Base-by-base conservation (phyloP, 208 protist species). In the Leishmania arabica region DNA sequence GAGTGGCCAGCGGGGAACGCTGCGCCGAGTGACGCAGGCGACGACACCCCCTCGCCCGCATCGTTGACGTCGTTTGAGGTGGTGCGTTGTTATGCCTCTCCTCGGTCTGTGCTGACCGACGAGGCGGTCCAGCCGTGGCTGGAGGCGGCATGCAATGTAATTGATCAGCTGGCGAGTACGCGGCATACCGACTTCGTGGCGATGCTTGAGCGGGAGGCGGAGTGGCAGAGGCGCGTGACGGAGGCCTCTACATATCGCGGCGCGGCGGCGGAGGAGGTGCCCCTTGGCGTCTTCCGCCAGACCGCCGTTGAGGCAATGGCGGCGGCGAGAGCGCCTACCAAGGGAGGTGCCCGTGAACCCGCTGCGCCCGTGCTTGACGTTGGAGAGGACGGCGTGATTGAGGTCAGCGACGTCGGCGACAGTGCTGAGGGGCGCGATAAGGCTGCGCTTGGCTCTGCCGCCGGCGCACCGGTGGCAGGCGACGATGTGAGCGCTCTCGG, bases 161-260 rank as follows among this genome's bases (percentile, higher is more conserved):
- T 86, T 37, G 82, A 86, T 53, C 64, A 64, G 37, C 53, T 86
- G 62, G 62, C 82, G 40, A 82, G 82, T 40, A 42, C 47, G 0
- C 34, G 68, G 13, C 47, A 62, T 9, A 60, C 72, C 9, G 82
- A 69, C 47, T 86, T 86, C 27, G 24, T 86, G 37, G 60, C 54
- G 2, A 66, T 82, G 24, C 75, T 86, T 74, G 47, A 45, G 42
- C 72, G 74, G 11, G 82, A 86, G 49, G 82, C 82, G 3, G 65
- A 17, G 72, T 82, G 78, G 82, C 51, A 51, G 74, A 64, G 47
- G 27, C 42, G 56, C 3, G 74, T 82, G n/a, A 34, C 42, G 31
- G 56, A 47, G 42, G 76, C 45, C 45, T 49, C 60, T 34, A 24
- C 60, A 17, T 69, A 72, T 51, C 56, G 27, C 40, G 60, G 75